These are phyloP conservation scores for Cicer pinnatifidum DNA, from an alignment of 306 rosid species.

Conservation along the genomic window DNA sequence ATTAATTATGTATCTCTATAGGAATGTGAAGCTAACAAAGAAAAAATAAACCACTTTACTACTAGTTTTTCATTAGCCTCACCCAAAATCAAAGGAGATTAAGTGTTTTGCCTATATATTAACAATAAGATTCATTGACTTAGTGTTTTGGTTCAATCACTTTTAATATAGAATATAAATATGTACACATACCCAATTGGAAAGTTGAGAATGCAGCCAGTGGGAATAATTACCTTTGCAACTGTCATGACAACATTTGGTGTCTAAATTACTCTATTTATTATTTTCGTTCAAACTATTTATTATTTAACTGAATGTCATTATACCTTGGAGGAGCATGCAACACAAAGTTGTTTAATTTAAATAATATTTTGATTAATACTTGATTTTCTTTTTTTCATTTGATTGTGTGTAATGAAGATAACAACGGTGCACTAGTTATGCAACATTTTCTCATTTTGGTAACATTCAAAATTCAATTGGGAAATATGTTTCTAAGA, in stretches of 20 bases:
- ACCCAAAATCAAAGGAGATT: too few species aligned
- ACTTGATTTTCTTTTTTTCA: too few species aligned
- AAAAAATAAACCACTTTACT: too few species aligned
- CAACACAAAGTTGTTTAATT: slow-evolving; percentile 17
- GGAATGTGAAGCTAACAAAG: too few species aligned
- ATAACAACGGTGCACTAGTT: neutral
- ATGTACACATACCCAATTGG: slow-evolving; percentile 83
- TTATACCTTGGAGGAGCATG: neutral
- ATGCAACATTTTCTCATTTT: neutral
- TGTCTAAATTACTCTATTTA: slow-evolving; percentile 30
- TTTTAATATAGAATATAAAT: slow-evolving; percentile 71
- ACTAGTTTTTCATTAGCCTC: too few species aligned
- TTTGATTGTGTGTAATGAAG: neutral
- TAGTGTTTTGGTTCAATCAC: slow-evolving; percentile 74
- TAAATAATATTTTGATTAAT: neutral
- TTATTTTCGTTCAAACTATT: slow-evolving; percentile 12
- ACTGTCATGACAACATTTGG: slow-evolving; percentile 90
- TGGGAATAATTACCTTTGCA: slow-evolving; percentile 86
- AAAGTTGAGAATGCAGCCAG: slow-evolving; percentile 62
- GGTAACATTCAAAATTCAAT: neutral
- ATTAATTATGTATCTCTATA: too few species aligned
- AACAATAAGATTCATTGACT: too few species aligned
- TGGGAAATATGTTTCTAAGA: neutral
- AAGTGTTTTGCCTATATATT: too few species aligned
- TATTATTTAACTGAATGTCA: too few species aligned